Evolutionary conservation across 805 yeast genomes (phyloP).

Genomic region (Hanseniaspora taiwanica): DNA sequence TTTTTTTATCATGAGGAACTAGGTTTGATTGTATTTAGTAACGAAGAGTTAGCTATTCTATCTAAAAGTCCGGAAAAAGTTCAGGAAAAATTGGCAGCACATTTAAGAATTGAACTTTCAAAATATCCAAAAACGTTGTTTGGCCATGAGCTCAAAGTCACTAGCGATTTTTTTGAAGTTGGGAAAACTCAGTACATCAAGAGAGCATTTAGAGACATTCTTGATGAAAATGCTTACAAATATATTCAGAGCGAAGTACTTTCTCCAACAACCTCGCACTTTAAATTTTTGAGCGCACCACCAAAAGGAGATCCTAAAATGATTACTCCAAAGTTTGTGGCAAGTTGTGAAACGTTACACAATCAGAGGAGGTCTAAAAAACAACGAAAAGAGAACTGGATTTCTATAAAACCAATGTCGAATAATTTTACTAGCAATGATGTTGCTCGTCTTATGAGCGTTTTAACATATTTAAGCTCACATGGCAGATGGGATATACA

Average conservation of each 20-base stretch:
- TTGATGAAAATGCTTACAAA: neutral
- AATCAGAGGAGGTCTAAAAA: too few relatives aligned
- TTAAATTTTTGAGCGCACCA: neutral
- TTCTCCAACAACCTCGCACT: neutral
- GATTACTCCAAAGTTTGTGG: too few relatives aligned
- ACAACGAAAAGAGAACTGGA: too few relatives aligned
- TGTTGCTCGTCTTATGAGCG: too few relatives aligned
- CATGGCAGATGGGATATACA: neutral
- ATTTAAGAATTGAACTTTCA: neutral
- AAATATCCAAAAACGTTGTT: neutral
- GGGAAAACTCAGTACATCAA: neutral
- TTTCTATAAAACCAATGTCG: too few relatives aligned
- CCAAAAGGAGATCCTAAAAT: neutral
- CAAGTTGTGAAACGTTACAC: too few relatives aligned
- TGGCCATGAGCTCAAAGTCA: neutral
- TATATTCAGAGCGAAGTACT: too few relatives aligned
- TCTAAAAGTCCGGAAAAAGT: neutral
- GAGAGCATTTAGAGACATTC: neutral
- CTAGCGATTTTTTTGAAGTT: neutral
- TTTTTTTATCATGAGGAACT: neutral
- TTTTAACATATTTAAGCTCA: too few relatives aligned
- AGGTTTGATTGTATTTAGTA: neutral
- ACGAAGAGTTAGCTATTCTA: neutral
- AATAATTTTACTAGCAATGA: too few relatives aligned
- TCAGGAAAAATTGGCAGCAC: neutral